A percentile compares a stretch with the other conserved stretches of the same genome.
Conservation (phyloP, 2,329 filamentous ascomycete genomes). For the Paraphaeosphaeria minitans region DNA sequence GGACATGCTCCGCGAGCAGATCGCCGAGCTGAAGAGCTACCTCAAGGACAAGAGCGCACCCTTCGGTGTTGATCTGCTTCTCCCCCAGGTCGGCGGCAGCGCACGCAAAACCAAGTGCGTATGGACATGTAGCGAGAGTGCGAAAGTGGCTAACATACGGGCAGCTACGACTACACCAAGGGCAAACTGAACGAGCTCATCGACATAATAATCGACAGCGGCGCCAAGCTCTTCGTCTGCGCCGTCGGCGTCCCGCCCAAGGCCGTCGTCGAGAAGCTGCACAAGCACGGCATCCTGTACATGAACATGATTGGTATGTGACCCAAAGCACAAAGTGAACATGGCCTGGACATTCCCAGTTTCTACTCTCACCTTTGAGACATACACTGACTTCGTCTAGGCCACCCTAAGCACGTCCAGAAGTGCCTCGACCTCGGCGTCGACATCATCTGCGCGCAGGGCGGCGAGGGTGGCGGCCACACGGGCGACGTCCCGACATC, state of each 20-base stretch:
- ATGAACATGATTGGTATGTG: conserved; percentile 59
- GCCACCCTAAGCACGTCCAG: conserved; percentile 97
- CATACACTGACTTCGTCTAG: too few species aligned
- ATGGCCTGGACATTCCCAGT: too few species aligned
- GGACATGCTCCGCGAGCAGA: conserved; percentile 94
- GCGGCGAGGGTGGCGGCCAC: conserved; percentile 95
- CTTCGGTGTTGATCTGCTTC: conserved; percentile 90
- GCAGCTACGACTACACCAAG: conserved; percentile 99
- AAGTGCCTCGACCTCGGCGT: conserved; percentile 89
- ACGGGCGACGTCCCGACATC: conserved; percentile 92
- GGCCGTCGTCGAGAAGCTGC: conserved; percentile 85
- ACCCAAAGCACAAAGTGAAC: too few species aligned
- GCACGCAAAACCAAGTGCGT: conserved; percentile 90
- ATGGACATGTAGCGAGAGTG: neutral
- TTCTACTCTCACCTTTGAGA: too few species aligned
- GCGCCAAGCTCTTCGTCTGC: conserved; percentile 92
- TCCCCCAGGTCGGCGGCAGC: conserved; percentile 92
- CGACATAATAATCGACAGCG: conserved; percentile 90
- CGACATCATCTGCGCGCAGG: conserved; percentile 98
- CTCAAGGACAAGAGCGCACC: conserved; percentile 89
- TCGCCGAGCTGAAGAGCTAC: conserved; percentile 89
- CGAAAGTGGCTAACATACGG: conserved; percentile 3
- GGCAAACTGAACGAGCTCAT: conserved; percentile 92
- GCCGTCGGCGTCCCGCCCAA: conserved; percentile 94
- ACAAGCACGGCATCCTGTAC: conserved; percentile 85